Percentiles rank a stretch among this genome's conserved stretches.
Conservation (phyloP, 139 green algal genomes). For the Closterium sp. region DNA sequence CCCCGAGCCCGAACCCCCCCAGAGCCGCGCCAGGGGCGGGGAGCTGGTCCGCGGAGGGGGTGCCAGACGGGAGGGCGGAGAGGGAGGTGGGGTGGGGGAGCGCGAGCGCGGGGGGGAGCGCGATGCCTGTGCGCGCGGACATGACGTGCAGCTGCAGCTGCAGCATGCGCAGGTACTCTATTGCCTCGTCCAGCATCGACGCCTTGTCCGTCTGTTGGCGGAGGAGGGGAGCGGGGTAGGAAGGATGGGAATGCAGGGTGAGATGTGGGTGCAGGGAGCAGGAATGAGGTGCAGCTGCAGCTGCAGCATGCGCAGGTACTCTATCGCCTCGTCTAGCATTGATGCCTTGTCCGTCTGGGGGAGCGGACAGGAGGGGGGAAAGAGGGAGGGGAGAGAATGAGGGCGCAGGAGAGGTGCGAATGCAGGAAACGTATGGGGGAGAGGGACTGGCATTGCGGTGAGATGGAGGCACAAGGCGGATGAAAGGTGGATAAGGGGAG, state of each 20-base stretch:
- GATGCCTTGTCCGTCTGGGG: constrained; percentile 47
- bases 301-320: constrained; percentile 51
- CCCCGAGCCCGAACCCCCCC: not conserved
- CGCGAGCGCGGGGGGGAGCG: not conserved
- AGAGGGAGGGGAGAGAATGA: not conserved
- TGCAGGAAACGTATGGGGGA: too few relatives aligned
- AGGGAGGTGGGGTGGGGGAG: not conserved
- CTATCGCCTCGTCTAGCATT: constrained; percentile 49
- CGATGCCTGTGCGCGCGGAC: not conserved
- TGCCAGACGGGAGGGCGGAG: not conserved
- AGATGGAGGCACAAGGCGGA: too few relatives aligned
- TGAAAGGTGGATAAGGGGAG: too few relatives aligned
- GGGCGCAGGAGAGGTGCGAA: too few relatives aligned
- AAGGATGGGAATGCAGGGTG: too few relatives aligned
- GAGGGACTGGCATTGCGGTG: too few relatives aligned
- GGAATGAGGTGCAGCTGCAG: constrained; percentile 45
- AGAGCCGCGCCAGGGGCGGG: not conserved
- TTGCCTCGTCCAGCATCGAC: constrained; percentile 48
- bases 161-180: constrained; percentile 51
- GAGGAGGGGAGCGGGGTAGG: too few relatives aligned
- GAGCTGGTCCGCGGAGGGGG: not conserved
- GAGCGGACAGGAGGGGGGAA: too few relatives aligned
- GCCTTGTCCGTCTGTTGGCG: constrained; percentile 53
- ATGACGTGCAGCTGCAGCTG: constrained; percentile 45
- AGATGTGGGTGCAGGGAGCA: too few relatives aligned